These are phyloP conservation scores for Polyplosphaeria fusca DNA, from an alignment of 495 filamentous ascomycete species.

Conservation along the genomic window DNA sequence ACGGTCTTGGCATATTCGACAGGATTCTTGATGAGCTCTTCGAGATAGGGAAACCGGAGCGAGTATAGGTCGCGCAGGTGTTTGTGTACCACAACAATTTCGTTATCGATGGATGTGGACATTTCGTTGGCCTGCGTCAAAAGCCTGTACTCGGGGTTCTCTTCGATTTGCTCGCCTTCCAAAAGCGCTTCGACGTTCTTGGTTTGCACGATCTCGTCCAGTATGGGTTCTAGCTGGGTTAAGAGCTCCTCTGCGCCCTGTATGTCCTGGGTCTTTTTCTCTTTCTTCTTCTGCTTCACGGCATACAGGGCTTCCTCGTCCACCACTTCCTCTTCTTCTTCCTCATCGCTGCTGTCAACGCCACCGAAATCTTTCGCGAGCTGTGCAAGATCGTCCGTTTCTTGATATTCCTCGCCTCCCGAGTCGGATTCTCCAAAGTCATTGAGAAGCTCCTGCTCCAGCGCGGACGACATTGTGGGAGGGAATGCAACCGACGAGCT, in stretches of 20 bases:
- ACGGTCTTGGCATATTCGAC: slow-evolving; percentile 96
- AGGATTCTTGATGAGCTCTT: slow-evolving; percentile 85
- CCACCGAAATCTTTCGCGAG: slow-evolving; percentile 49
- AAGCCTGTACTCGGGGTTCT: slow-evolving; percentile 82
- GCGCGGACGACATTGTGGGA: slow-evolving; percentile 22
- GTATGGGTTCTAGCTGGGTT: slow-evolving; percentile 70
- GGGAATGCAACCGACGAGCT: background rate
- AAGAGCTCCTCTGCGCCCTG: slow-evolving; percentile 70
- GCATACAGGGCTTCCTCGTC: slow-evolving; percentile 45
- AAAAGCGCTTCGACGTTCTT: slow-evolving; percentile 59
- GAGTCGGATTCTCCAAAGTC: slow-evolving; percentile 76
- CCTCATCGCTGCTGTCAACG: slow-evolving; percentile 12
- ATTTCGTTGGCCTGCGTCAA: slow-evolving; percentile 78
- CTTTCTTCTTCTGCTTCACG: slow-evolving; percentile 52
- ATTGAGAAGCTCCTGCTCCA: slow-evolving; percentile 78
- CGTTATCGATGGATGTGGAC: slow-evolving; percentile 84
- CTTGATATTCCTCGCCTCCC: slow-evolving; percentile 38
- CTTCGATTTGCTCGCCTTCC: slow-evolving; percentile 72
- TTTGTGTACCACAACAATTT: slow-evolving; percentile 92
- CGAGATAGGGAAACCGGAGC: slow-evolving; percentile 89
- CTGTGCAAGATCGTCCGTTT: slow-evolving; percentile 23
- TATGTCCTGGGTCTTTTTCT: slow-evolving; percentile 69
- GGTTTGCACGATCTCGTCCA: slow-evolving; percentile 74
- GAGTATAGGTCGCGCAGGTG: slow-evolving; percentile 94
- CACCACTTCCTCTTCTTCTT: slow-evolving; percentile 50